Base-by-base conservation (phyloP, 1,284 basidiomycete species). In the Leccinum pachyderme region DNA sequence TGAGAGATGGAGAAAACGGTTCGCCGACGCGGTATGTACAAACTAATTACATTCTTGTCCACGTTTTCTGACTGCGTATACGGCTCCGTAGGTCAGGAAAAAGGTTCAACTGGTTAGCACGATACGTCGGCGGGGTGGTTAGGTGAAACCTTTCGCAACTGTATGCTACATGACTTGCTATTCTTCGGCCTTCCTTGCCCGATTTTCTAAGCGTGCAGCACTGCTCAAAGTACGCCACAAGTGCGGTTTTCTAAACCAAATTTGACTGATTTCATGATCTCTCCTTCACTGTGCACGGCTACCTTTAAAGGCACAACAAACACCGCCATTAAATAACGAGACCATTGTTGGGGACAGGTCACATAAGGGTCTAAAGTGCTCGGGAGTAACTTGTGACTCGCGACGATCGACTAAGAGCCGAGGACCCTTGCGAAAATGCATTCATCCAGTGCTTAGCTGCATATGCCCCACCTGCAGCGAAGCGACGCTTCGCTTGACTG, bases 21-120 rank as follows among this genome's bases (percentile, higher is more conserved):
- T 73, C 49, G 69, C 73, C 37, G 63, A 74, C 18, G 70, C 71
- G 63, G 74, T 54, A 65, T 51, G 69, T 60, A 52, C 44, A 59
- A 33, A 54, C 31, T 29, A 22, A 48, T 39, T 35, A 35, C 28
- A n/a, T 55, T 35, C 24, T 50, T 46, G 4, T 33, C 24, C 47
- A 46, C 22, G 49, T 13, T 13, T 45, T 41, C 50, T 71, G 37
- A 69, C 48, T 46, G 22, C 12, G 28, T 28, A 29, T 45, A 32
- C 46, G 29, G 48, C 41, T 27, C 47, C 45, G 8, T 61, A 83
- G 81, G 81, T 84, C 55, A 72, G 81, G 63, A 77, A 74, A 72
- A 81, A 76, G 66, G 75, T 81, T 51, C 74, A 80, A 63, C 63
- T 80, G 27, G 79, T 80, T 61, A 72, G 77, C 57, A 75, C 73